A percentile compares a stretch with the other conserved stretches of the same genome.
Conservation (phyloP, 225 moss, liverwort and hornwort genomes). For the Pleurozium schreberi region DNA sequence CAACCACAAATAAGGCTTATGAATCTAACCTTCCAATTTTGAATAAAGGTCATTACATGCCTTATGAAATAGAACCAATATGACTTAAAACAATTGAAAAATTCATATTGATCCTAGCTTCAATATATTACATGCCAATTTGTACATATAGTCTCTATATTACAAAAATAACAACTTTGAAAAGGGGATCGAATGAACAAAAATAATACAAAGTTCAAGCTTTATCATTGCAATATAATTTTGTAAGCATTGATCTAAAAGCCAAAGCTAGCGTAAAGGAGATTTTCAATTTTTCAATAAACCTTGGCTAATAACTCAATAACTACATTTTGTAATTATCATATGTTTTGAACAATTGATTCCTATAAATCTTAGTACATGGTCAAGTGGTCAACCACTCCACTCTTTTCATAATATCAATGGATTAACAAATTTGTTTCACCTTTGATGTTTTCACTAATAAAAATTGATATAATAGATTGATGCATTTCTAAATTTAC, state of each 20-base stretch:
- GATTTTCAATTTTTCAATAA: not conserved
- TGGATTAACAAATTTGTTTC: not conserved
- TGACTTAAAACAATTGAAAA: not conserved
- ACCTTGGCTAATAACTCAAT: not conserved
- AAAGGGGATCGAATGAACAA: not conserved
- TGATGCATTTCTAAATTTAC: not conserved
- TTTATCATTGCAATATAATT: not conserved
- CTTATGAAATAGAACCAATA: rapidly evolving
- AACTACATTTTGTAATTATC: not conserved
- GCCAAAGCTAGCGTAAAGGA: not conserved
- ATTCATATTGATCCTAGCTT: not conserved
- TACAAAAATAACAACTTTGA: not conserved
- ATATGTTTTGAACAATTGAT: rapidly evolving
- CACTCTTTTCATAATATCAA: rapidly evolving
- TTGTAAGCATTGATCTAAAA: not conserved
- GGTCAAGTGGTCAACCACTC: rapidly evolving
- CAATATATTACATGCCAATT: not conserved
- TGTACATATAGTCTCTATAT: no score
- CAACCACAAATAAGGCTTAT: rapidly evolving
- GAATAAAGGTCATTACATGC: not conserved
- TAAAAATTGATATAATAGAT: not conserved
- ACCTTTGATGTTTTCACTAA: not conserved
- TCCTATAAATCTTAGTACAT: not conserved
- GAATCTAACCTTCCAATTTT: no score
- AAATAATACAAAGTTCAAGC: rapidly evolving